Conservation (phyloP, 495 filamentous ascomycete genomes). For the Friedmanniomyces endolithicus region DNA sequence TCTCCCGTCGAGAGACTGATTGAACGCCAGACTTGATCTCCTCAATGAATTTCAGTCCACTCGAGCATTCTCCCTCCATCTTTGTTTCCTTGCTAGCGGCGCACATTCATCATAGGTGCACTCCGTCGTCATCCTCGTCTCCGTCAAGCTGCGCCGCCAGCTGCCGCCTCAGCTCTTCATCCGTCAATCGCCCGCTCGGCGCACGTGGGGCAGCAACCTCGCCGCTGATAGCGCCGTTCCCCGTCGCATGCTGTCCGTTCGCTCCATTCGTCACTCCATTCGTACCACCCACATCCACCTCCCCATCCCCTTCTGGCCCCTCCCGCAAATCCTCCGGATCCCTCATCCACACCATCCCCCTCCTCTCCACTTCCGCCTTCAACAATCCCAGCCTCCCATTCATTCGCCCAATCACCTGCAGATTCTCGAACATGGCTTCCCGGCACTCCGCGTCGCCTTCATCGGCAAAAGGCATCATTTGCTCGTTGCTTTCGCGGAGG, state of each 20-base stretch:
- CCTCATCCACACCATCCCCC: slow-evolving; percentile 60
- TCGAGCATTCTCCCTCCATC: too few relatives aligned
- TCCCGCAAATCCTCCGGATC: slow-evolving; percentile 22
- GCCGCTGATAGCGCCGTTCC: neutral
- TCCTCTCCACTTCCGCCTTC: slow-evolving; percentile 58
- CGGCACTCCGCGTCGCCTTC: slow-evolving; percentile 51
- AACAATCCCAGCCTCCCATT: slow-evolving; percentile 55
- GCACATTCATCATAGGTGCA: slow-evolving; percentile 21
- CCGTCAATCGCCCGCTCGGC: slow-evolving; percentile 19
- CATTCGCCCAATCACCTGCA: slow-evolving; percentile 60
- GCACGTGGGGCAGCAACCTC: neutral
- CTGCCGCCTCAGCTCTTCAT: slow-evolving; percentile 23
- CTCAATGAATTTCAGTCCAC: too few relatives aligned
- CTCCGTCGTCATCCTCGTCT: slow-evolving; percentile 20
- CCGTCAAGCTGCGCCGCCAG: slow-evolving; percentile 17
- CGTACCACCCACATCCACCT: slow-evolving; percentile 25
- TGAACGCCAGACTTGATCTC: too few relatives aligned
- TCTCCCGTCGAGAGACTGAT: too few relatives aligned
- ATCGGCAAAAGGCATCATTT: slow-evolving; percentile 52
- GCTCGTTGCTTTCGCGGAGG: slow-evolving; percentile 59
- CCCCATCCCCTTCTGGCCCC: slow-evolving; percentile 16
- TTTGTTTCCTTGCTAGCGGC: too few relatives aligned
- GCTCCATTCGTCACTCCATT: slow-evolving; percentile 18
- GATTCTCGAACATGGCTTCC: slow-evolving; percentile 65
- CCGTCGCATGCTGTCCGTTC: neutral